Conservation (phyloP, 2,329 filamentous ascomycete species). For the Nothophaeocryptopus gaeumannii region DNA sequence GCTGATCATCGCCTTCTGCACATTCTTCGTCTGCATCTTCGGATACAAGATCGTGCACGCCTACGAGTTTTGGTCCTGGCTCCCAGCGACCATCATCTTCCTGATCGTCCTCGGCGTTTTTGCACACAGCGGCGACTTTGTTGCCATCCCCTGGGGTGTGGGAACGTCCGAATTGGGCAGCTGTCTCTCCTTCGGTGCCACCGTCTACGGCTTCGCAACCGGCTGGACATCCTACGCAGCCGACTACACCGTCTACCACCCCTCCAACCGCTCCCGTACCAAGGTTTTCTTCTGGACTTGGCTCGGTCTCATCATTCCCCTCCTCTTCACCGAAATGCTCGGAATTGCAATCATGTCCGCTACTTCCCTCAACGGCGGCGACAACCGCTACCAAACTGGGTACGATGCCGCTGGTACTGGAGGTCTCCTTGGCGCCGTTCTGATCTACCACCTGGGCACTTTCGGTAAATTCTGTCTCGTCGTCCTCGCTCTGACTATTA, state of each 20-base stretch:
- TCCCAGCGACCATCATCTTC: constrained; percentile 70
- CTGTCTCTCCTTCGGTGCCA: constrained; percentile 63
- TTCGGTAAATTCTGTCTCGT: constrained; percentile 69
- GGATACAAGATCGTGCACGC: constrained; percentile 72
- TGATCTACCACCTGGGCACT: constrained; percentile 60
- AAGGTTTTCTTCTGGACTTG: constrained; percentile 70
- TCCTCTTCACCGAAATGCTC: constrained; percentile 72
- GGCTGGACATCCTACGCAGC: constrained; percentile 73
- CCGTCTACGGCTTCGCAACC: constrained; percentile 66
- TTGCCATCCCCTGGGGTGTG: constrained; percentile 56
- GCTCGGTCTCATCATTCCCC: constrained; percentile 65
- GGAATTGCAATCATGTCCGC: constrained; percentile 69
- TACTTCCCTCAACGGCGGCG: constrained; percentile 52
- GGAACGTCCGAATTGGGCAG: constrained; percentile 60
- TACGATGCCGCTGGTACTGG: constrained; percentile 60
- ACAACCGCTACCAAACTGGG: constrained; percentile 56
- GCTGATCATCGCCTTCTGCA: constrained; percentile 67
- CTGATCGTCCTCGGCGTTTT: constrained; percentile 68
- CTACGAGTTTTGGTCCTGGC: constrained; percentile 75
- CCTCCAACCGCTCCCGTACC: constrained; percentile 55
- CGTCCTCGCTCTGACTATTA: constrained; percentile 43
- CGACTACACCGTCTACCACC: constrained; percentile 80
- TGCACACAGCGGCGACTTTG: constrained; percentile 64
- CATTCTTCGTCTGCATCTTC: constrained; percentile 68
- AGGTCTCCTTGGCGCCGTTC: constrained; percentile 64